Base-by-base conservation (phyloP, 768 basidiomycete genomes). In the Suillus lakei region DNA sequence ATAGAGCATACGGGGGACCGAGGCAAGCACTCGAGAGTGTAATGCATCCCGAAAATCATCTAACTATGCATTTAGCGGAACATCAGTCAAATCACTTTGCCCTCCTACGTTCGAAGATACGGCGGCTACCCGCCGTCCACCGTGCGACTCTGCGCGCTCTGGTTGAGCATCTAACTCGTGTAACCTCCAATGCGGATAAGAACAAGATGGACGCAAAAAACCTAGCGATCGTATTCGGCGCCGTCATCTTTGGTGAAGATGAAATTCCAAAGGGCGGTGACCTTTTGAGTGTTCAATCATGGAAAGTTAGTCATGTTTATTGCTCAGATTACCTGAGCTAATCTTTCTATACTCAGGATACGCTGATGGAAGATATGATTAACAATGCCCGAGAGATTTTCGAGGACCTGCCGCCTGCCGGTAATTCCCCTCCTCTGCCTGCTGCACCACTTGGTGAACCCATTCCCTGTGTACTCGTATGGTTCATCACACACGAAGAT, bases 201-300 rank as follows among this genome's bases (percentile, higher is more conserved):
- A 98, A 96, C 74, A 97, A 96, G 78, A 98, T 98, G 96, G 96
- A 95, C 71, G 82, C 90, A 4, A 95, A 91, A 81, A 98, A 97
- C 73, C 81, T 98, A 28, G 93, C 95, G 4, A 96, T 98, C 55
- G 90, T 96, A 4, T 96, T 97, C 78, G 91, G 91, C 23, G 83
- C 88, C 10, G 93, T 95, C 28, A 87, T 98, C 55, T 96, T 98
- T 69, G 95, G 95, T 7, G 94, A 96, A 76, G 95, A 98, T 67
- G 93, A 96, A 67, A 83, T 95, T 64, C 89, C 92, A 4, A 92
- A 91, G 74, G 87, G 83, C 43, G 88, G 85, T 0, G 92, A 95
- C 73, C 82, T 96, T 21, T 79, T 96, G 26, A 90, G 81, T 63
- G 84, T 96, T n/a, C 89, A 91, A 70, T 81, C 82, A 18, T 82